These are phyloP conservation scores for Keithomyces neogunnii DNA, from an alignment of 2,329 filamentous ascomycete species.

Conservation along the genomic window DNA sequence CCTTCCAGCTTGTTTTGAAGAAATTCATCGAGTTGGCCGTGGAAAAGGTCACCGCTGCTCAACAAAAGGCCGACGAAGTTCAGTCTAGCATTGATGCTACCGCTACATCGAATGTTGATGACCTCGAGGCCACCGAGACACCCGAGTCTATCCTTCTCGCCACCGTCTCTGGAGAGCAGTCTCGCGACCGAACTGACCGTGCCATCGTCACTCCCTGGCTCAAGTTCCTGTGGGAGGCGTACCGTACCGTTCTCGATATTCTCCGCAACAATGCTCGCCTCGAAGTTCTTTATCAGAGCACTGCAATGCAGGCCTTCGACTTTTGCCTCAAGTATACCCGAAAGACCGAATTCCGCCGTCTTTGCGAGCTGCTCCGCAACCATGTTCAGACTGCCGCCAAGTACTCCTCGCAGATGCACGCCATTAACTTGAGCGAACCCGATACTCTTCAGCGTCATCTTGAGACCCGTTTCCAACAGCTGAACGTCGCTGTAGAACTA, in stretches of 20 bases:
- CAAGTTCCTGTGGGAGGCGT: constrained; percentile 99
- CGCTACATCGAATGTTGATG: constrained; percentile 67
- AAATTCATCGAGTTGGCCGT: constrained; percentile 97
- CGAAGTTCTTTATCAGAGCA: constrained; percentile 97
- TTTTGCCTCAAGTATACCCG: constrained; percentile 97
- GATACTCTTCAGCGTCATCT: constrained; percentile 96
- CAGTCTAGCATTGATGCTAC: constrained; percentile 78
- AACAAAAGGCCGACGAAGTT: constrained; percentile 91
- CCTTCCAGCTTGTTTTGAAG: constrained; percentile 72
- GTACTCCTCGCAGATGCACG: constrained; percentile 98
- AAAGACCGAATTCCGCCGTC: constrained; percentile 98
- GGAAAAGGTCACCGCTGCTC: constrained; percentile 90
- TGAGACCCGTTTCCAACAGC: constrained; percentile 95
- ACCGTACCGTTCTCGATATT: constrained; percentile 95
- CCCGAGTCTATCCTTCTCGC: constrained; percentile 96
- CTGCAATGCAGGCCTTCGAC: constrained; percentile 94
- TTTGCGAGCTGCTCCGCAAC: constrained; percentile 96
- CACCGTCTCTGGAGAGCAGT: constrained; percentile 96
- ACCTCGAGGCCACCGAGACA: constrained; percentile 94
- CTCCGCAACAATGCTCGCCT: constrained; percentile 97
- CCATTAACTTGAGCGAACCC: constrained; percentile 96
- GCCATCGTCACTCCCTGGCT: constrained; percentile 98
- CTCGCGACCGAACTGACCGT: constrained; percentile 91
- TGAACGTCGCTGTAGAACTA: constrained; percentile 95
- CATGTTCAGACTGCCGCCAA: constrained; percentile 99